Evolutionary conservation across 1,284 basidiomycete species (phyloP), one percentile per base, ranked within the genome.

Genomic region (Coriolopsis trogii): DNA sequence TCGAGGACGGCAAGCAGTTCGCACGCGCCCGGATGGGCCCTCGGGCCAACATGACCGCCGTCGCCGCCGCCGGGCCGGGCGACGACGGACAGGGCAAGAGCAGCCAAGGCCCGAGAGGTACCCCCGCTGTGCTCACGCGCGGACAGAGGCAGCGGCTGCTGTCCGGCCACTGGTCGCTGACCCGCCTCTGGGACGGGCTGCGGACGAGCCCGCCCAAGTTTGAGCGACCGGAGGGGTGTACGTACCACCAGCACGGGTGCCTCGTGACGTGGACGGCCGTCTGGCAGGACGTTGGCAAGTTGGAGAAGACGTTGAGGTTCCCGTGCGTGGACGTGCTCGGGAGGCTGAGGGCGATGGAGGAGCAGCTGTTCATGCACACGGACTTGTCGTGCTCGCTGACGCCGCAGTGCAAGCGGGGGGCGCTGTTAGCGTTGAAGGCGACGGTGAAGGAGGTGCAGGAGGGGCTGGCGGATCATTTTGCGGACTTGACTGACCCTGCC

Each of bases 171-270:
- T 66, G 60, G 55, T 61, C 67, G 42, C 64, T 71, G 20, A 58
- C 62, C 33, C 49, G 56, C 20, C 60, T 65, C 12, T 70, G 69
- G 68, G 64, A 66, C 34, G 39, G 38, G 3, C 52, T 69, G 18
- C 59, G 61, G 12, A n/a, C 40, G 25, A 51, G 24, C 16, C 51
- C 65, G 42, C 69, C 68, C 9, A 48, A 33, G 41, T 65, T 70
- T 54, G 46, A 56, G 44, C 58, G 59, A 9, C 55, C 64, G 20
- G 63, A 65, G 8, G 63, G 64, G 33, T 70, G 68, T 61, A 63
- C 64, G 42, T 68, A 65, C 59, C 67, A 68, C 57, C 55, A 59
- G 49, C 65, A 64, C 38, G 67, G 64, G 9, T 71, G 69, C 53
- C 30, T 64, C 34, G 50, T 51, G 53, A 62, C 64, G 41, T 71